These are phyloP conservation scores for Penicillium manginii DNA, from an alignment of 495 filamentous ascomycete species.

Conservation along the genomic window DNA sequence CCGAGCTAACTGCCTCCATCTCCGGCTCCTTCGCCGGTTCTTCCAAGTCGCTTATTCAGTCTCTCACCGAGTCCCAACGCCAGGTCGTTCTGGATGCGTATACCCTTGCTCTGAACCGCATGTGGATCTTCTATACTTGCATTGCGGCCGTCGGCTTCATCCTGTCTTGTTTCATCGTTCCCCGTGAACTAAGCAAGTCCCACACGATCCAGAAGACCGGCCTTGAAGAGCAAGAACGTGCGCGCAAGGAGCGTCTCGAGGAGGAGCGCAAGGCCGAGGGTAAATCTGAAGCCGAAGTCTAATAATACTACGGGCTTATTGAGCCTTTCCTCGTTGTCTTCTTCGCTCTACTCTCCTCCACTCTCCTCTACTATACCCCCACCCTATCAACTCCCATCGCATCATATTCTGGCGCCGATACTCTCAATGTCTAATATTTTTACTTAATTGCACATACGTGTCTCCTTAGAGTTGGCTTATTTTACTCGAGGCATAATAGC, in stretches of 20 bases:
- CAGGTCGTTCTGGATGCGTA: constrained; percentile 57
- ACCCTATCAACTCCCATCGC: not conserved
- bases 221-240: constrained; percentile 54
- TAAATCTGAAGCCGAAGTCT: constrained; percentile 34
- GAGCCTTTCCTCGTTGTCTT: not conserved
- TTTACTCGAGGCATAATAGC: not conserved
- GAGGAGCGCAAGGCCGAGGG: constrained; percentile 28
- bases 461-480: not conserved
- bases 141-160: constrained; percentile 58
- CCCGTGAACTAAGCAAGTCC: constrained; percentile 58
- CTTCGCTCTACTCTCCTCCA: too few relatives aligned
- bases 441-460: not conserved
- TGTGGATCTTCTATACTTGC: constrained; percentile 69
- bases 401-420: not conserved
- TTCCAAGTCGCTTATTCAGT: constrained; percentile 57
- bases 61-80: constrained; percentile 51
- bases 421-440: constrained; percentile 1
- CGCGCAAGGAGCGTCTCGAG: constrained; percentile 42
- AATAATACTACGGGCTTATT: not conserved
- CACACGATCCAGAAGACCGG: constrained; percentile 68
- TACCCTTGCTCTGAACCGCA: constrained; percentile 59
- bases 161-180: constrained; percentile 57
- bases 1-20: constrained; percentile 35
- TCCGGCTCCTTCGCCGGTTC: constrained; percentile 58
- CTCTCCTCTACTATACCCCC: too few relatives aligned